Evolutionary conservation across 129 eudicot species (phyloP).

Genomic region (Saposhnikovia divaricata): DNA sequence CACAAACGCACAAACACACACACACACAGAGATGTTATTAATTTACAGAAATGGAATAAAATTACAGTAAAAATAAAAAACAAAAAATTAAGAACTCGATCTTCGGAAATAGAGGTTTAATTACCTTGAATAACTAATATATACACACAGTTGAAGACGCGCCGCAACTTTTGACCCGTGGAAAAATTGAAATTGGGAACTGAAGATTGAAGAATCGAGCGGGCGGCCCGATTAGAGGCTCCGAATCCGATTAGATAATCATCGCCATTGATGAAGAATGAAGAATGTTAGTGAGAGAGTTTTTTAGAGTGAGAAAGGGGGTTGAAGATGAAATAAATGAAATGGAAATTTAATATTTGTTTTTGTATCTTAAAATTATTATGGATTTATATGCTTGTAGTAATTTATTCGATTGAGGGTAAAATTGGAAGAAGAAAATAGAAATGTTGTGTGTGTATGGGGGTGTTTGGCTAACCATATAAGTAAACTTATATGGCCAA

Average conservation of each 20-base stretch:
- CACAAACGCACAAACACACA: neutral
- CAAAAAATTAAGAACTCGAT: neutral
- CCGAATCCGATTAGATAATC: neutral
- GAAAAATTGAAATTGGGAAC: neutral
- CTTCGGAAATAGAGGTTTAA: neutral
- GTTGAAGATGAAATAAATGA: neutral
- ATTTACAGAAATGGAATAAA: neutral
- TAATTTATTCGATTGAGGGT: neutral
- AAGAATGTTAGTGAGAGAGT: neutral
- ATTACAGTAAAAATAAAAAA: neutral
- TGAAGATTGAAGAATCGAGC: neutral
- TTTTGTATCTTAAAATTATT: neutral
- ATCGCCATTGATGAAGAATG: neutral
- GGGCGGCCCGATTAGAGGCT: neutral
- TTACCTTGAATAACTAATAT: neutral
- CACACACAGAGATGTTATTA: neutral
- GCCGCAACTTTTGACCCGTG: conserved; percentile 5
- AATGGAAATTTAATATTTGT: too few relatives aligned
- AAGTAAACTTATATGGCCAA: too few relatives aligned
- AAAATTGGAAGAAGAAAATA: neutral
- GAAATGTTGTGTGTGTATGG: too few relatives aligned
- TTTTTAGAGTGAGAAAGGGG: neutral
- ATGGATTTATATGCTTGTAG: neutral
- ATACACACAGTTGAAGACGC: neutral
- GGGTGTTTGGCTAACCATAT: too few relatives aligned